Conservation (phyloP, 805 yeast genomes). For the Saccharomycopsis amapae region DNA sequence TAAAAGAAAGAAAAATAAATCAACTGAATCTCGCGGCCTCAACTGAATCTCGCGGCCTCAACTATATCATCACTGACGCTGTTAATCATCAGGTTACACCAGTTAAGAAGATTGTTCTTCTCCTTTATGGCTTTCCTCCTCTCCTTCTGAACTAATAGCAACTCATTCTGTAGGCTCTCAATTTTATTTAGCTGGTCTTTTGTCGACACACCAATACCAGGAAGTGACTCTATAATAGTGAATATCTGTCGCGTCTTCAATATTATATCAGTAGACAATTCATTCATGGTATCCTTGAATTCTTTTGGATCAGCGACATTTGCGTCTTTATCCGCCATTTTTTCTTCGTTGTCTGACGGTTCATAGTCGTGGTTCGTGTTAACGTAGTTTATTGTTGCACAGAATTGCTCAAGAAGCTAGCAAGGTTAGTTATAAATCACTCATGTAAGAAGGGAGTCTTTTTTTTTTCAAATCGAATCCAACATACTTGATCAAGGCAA, state of each 20-base stretch:
- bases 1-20: too few relatives aligned
- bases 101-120: conserved; percentile 54
- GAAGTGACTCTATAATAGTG: conserved; percentile 78
- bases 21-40: neutral
- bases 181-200: conserved; percentile 64
- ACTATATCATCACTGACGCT: conserved; percentile 44
- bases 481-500: conserved; percentile 63
- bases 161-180: conserved; percentile 51
- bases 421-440: conserved; percentile 10
- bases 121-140: conserved; percentile 50
- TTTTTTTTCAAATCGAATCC: too few relatives aligned
- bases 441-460: too few relatives aligned
- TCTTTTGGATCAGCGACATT: conserved; percentile 45
- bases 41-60: neutral
- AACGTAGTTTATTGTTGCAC: conserved; percentile 70
- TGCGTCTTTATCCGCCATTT: conserved; percentile 57
- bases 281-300: conserved; percentile 50
- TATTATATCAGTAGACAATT: conserved; percentile 77
- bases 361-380: conserved; percentile 67
- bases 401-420: conserved; percentile 65
- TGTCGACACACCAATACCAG: conserved; percentile 85
- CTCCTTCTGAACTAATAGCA: conserved; percentile 51
- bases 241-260: conserved; percentile 81
- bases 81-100: conserved; percentile 61
- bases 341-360: conserved; percentile 43